phyloP scores from a whole-genome alignment of 129 eudicot genomes.

The Erigeron canadensis region DNA sequence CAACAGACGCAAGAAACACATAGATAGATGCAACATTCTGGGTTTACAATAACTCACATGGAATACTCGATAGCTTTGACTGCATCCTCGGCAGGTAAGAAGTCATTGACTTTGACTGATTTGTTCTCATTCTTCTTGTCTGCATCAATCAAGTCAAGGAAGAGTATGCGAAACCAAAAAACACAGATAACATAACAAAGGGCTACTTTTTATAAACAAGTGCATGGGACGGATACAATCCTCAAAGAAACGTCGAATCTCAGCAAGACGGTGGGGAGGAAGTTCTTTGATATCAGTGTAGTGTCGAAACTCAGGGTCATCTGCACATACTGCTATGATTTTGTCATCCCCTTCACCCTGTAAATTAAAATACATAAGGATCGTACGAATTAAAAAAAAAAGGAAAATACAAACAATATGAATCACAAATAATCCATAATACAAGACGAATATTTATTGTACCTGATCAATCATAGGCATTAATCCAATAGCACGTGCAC shows the following conservation, averaged over 20 bases:
- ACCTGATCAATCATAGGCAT: slow-evolving; percentile 99
- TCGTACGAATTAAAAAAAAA: neutral
- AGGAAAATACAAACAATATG: neutral
- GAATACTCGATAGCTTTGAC: slow-evolving; percentile 78
- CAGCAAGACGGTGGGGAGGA: slow-evolving; percentile 97
- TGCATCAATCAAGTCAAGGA: slow-evolving; percentile 25
- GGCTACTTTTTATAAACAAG: neutral
- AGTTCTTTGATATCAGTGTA: slow-evolving; percentile 77
- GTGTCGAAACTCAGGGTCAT: slow-evolving; percentile 95
- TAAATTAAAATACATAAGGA: neutral
- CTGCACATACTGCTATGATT: slow-evolving; percentile 96
- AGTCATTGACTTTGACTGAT: slow-evolving; percentile 78
- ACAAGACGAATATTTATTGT: neutral
- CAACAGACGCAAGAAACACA: neutral
- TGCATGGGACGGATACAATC: slow-evolving; percentile 75
- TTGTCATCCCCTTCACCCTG: slow-evolving; percentile 98
- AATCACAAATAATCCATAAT: neutral
- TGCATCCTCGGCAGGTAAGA: slow-evolving; percentile 83
- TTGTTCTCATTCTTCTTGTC: slow-evolving; percentile 98
- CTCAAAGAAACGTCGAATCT: slow-evolving; percentile 95
- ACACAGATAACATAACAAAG: neutral
- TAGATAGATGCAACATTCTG: neutral
- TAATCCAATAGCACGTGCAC: slow-evolving; percentile 95
- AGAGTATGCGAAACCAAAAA: slow-evolving; percentile 20
- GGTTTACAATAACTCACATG: slow-evolving; percentile 59